A percentile compares a stretch with the other conserved stretches of the same genome.
Evolutionary conservation across 2,329 filamentous ascomycete species (phyloP).

Genomic region (Clathrospora elynae): DNA sequence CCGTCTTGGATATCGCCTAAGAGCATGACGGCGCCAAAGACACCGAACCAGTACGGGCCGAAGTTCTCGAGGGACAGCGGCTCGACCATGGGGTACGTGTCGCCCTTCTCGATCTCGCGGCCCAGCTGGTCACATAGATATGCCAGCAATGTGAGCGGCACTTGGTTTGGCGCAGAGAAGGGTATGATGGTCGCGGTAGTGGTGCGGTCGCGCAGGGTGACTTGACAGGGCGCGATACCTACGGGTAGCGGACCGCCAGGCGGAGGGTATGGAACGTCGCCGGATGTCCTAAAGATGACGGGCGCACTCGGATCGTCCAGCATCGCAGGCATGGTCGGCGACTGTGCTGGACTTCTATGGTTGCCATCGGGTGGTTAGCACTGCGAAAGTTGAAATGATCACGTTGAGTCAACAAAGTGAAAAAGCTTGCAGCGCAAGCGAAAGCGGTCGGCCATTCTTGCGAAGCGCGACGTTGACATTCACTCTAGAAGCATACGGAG

Average conservation of each 20-base stretch:
- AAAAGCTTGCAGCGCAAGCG: slow-evolving; percentile 1
- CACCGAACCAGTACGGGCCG: slow-evolving; percentile 85
- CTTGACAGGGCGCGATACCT: slow-evolving; percentile 73
- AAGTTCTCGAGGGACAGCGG: slow-evolving; percentile 75
- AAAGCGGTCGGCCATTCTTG: slow-evolving; percentile 1
- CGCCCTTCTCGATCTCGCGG: slow-evolving; percentile 87
- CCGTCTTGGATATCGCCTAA: slow-evolving; percentile 69
- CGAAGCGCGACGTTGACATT: neutral
- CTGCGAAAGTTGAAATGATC: slow-evolving; percentile 2
- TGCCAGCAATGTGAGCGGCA: slow-evolving; percentile 74
- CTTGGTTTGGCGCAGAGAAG: slow-evolving; percentile 74
- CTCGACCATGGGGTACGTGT: slow-evolving; percentile 88
- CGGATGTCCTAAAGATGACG: slow-evolving; percentile 72
- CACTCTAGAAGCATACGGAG: slow-evolving; percentile 4
- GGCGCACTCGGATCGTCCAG: slow-evolving; percentile 76
- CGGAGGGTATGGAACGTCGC: slow-evolving; percentile 67
- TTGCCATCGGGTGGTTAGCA: slow-evolving; percentile 12
- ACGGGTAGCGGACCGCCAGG: slow-evolving; percentile 67
- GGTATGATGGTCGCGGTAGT: slow-evolving; percentile 84
- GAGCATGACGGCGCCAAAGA: slow-evolving; percentile 87
- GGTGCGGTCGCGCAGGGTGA: slow-evolving; percentile 81
- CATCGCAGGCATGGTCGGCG: slow-evolving; percentile 71
- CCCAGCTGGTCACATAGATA: slow-evolving; percentile 86
- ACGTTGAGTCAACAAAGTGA: slow-evolving; percentile 5
- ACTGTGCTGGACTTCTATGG: neutral